Evolutionary conservation across 225 moss, liverwort and hornwort genomes (phyloP).

Genomic region (Rhytidiadelphus loreus): DNA sequence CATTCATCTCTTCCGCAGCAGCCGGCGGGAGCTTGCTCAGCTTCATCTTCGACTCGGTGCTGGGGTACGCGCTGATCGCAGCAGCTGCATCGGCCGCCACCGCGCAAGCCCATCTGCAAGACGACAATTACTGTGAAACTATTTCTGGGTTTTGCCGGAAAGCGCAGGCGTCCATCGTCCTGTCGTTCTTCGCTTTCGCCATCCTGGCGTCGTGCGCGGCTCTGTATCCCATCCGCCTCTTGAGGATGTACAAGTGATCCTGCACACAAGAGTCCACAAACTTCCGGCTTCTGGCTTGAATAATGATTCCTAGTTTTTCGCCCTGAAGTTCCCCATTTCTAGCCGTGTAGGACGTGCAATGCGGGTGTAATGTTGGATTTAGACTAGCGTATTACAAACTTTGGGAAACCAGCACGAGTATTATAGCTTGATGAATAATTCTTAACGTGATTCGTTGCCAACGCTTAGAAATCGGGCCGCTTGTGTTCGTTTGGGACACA

Average conservation of each 20-base stretch:
- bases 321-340: not conserved
- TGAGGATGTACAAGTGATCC: not conserved
- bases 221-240: constrained; percentile 11
- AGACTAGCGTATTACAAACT: not conserved
- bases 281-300: not conserved
- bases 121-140: accelerated
- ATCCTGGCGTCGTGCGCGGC: not conserved
- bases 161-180: not conserved
- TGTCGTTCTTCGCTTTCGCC: constrained; percentile 8
- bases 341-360: not conserved
- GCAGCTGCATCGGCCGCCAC: not conserved
- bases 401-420: not conserved
- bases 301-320: not conserved
- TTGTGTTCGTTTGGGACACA: not conserved
- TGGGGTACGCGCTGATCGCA: not conserved
- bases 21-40: not conserved
- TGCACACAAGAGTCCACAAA: not conserved
- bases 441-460: not conserved
- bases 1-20: not conserved
- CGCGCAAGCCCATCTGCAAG: accelerated
- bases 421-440: not conserved
- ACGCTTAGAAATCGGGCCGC: not conserved
- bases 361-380: not conserved
- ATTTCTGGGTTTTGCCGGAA: not conserved
- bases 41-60: constrained; percentile 7